Evolutionary conservation across 768 basidiomycete genomes (phyloP).

Genomic region (Mycena maculata): DNA sequence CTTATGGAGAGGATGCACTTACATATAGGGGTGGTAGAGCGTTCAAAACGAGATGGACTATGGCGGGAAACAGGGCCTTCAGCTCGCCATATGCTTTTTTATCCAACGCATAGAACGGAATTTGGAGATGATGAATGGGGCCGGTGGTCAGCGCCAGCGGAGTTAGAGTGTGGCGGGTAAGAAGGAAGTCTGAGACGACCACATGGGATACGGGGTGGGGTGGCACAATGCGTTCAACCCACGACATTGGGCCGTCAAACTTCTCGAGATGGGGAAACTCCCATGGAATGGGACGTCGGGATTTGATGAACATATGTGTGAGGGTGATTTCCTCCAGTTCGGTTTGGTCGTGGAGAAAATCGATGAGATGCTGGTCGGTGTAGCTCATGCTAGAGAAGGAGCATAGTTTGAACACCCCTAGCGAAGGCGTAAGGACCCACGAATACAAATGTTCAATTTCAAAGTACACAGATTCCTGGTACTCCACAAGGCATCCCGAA

Average conservation of each 20-base stretch:
- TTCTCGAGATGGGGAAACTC: slow-evolving; percentile 9
- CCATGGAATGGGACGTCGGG: slow-evolving; percentile 2
- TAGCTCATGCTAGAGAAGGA: slow-evolving; percentile 20
- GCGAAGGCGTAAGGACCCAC: slow-evolving; percentile 1
- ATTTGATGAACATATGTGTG: slow-evolving; percentile 10
- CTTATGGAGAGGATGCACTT: too few species aligned
- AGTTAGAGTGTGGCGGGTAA: neutral
- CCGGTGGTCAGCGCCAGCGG: slow-evolving; percentile 9
- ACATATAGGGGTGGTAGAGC: neutral
- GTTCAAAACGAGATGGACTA: slow-evolving; percentile 6
- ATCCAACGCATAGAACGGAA: slow-evolving; percentile 9
- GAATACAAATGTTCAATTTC: slow-evolving; percentile 16
- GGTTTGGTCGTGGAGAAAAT: slow-evolving; percentile 23
- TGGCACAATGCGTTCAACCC: slow-evolving; percentile 18
- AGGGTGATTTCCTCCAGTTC: slow-evolving; percentile 26
- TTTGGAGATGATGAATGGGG: slow-evolving; percentile 14
- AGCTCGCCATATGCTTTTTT: neutral
- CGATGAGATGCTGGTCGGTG: slow-evolving; percentile 11
- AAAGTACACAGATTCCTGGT: slow-evolving; percentile 22
- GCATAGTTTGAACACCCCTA: slow-evolving; percentile 20
- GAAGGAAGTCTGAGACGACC: neutral
- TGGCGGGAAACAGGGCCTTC: neutral
- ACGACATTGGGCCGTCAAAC: slow-evolving; percentile 25
- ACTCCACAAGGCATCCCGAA: slow-evolving; percentile 11
- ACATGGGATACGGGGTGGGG: slow-evolving; percentile 16